Percentiles rank a stretch among this genome's conserved stretches.
phyloP scores from a whole-genome alignment of 2,329 filamentous ascomycete species.

The Periconia sp. region DNA sequence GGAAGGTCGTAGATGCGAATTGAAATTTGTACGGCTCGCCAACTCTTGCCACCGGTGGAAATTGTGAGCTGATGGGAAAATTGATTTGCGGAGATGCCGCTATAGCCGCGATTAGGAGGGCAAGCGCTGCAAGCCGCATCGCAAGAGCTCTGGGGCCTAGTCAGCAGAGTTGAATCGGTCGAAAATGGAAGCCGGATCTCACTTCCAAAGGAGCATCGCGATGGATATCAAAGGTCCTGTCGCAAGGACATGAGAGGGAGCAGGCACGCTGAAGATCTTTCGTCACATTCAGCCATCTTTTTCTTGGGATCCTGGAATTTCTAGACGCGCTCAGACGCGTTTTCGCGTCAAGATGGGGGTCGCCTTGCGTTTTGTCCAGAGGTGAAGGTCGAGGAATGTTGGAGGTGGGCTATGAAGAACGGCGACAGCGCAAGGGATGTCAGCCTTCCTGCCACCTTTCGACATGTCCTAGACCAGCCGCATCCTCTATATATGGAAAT shows the following conservation, averaged over 20 bases:
- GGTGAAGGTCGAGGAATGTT: constrained; percentile 35
- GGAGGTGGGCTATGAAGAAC: constrained; percentile 18
- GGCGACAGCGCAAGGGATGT: constrained; percentile 38
- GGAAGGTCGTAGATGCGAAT: constrained; percentile 77
- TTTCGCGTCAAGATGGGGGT: constrained; percentile 23
- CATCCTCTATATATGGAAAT: constrained; percentile 9
- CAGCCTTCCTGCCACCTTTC: constrained; percentile 24
- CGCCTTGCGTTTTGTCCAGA: constrained; percentile 28
- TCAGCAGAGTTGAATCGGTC: constrained; percentile 7
- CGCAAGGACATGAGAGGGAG: constrained; percentile 18
- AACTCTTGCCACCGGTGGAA: constrained; percentile 78
- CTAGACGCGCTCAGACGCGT: constrained; percentile 31
- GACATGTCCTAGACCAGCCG: constrained; percentile 19
- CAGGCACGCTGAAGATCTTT: constrained; percentile 26
- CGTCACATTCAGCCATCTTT: constrained; percentile 37
- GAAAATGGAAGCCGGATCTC: constrained; percentile 6
- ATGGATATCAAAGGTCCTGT: constrained; percentile 16
- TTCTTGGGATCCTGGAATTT: constrained; percentile 35
- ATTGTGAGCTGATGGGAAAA: constrained; percentile 84
- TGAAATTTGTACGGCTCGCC: constrained; percentile 71
- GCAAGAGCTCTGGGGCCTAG: constrained; percentile 16
- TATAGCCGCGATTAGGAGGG: constrained; percentile 21
- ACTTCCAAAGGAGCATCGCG: constrained; percentile 24
- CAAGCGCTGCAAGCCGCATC: constrained; percentile 22
- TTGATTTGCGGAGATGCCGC: constrained; percentile 48